Percentiles rank a stretch among this genome's conserved stretches.
phyloP scores from a whole-genome alignment of 2,329 filamentous ascomycete genomes.

The Paecilomyces formosus region DNA sequence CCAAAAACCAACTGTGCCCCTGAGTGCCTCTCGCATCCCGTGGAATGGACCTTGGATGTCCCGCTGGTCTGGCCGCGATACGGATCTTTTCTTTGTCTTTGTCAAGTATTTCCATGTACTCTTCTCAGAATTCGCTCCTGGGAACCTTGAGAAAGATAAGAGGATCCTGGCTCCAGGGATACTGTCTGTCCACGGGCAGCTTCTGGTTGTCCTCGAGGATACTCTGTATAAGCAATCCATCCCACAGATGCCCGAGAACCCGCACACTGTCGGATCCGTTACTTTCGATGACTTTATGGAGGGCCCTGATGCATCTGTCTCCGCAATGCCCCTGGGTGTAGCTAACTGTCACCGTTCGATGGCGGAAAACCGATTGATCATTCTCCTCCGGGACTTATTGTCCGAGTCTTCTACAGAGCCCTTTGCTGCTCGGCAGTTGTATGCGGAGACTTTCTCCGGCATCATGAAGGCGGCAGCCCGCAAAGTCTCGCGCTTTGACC shows the following conservation, averaged over 20 bases:
- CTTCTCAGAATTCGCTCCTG: slow-evolving; percentile 63
- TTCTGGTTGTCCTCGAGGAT: slow-evolving; percentile 70
- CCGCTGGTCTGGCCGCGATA: slow-evolving; percentile 80
- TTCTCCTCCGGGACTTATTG: slow-evolving; percentile 74
- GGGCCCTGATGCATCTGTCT: slow-evolving; percentile 58
- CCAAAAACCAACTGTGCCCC: slow-evolving; percentile 58
- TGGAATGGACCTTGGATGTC: slow-evolving; percentile 83
- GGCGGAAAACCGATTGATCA: slow-evolving; percentile 80
- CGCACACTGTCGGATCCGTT: slow-evolving; percentile 43
- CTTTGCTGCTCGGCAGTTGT: slow-evolving; percentile 56
- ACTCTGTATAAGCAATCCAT: slow-evolving; percentile 68
- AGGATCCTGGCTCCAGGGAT: slow-evolving; percentile 66
- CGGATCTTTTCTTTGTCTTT: slow-evolving; percentile 86
- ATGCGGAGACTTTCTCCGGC: slow-evolving; percentile 66
- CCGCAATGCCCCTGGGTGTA: slow-evolving; percentile 56
- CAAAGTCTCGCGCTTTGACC: slow-evolving; percentile 72
- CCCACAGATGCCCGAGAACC: slow-evolving; percentile 38
- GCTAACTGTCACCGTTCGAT: slow-evolving; percentile 69
- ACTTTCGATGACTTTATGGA: slow-evolving; percentile 61
- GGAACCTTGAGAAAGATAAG: slow-evolving; percentile 45
- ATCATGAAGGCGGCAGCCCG: slow-evolving; percentile 68
- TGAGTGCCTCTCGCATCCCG: slow-evolving; percentile 63
- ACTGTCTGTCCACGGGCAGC: slow-evolving; percentile 72
- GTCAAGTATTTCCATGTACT: slow-evolving; percentile 81
- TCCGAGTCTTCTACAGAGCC: slow-evolving; percentile 52